A percentile compares a stretch with the other conserved stretches of the same genome.
Conservation (phyloP, 2,329 filamentous ascomycete species). For the Cercospora citrullina region DNA sequence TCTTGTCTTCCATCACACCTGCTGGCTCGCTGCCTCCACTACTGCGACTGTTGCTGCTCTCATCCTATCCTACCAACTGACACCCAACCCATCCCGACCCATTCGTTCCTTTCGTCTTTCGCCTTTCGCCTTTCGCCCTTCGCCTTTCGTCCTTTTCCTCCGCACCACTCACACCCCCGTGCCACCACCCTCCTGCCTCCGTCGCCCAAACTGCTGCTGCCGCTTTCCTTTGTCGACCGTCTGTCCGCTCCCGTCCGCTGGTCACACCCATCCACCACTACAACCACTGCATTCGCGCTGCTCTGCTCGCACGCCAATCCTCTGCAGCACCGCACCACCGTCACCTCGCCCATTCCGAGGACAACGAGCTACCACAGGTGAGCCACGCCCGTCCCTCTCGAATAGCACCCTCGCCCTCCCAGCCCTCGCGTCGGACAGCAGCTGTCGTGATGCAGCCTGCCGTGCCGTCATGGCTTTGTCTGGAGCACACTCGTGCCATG, state of each 20-base stretch:
- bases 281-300: not conserved
- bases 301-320: not conserved
- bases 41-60: not conserved
- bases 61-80: not conserved
- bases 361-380: conserved; percentile 14
- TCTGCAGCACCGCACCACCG: not conserved
- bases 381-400: not conserved
- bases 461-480: conserved; percentile 18
- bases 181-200: not conserved
- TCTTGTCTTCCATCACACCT: not conserved
- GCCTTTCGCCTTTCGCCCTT: not conserved
- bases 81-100: not conserved
- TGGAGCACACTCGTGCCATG: not conserved
- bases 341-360: conserved; percentile 1
- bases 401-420: conserved; percentile 14
- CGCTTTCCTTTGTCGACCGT: conserved; percentile 14
- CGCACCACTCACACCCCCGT: not conserved
- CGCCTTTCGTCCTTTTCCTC: not conserved
- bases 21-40: not conserved
- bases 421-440: conserved; percentile 21
- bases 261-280: not conserved
- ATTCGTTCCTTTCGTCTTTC: not conserved
- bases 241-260: conserved; percentile 11
- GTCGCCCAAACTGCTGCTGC: not conserved
- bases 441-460: conserved; percentile 27